Evolutionary conservation across 371 early-diverging fungal species (phyloP).

Genomic region (Blakeslea trispora): DNA sequence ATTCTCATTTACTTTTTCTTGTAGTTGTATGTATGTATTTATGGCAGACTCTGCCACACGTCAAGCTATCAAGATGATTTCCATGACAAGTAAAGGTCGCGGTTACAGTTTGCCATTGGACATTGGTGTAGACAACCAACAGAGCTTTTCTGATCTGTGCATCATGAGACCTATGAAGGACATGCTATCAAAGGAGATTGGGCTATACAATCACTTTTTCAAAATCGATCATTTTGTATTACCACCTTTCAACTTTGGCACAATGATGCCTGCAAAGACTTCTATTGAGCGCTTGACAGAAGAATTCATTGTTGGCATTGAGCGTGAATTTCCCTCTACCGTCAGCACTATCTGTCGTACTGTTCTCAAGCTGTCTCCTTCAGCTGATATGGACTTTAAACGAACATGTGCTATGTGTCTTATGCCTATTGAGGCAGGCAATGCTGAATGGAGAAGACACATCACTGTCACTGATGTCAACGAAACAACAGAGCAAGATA

Average conservation of each 20-base stretch:
- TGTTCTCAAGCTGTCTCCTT: slow-evolving; percentile 69
- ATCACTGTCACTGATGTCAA: slow-evolving; percentile 52
- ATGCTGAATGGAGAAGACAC: slow-evolving; percentile 55
- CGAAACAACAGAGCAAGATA: slow-evolving; percentile 1
- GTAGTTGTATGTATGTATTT: slow-evolving; percentile 66
- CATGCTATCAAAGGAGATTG: slow-evolving; percentile 79
- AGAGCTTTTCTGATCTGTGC: slow-evolving; percentile 43
- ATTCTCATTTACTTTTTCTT: background rate
- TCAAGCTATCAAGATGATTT: slow-evolving; percentile 78
- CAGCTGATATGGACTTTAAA: slow-evolving; percentile 40
- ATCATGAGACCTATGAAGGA: slow-evolving; percentile 85
- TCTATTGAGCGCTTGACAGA: slow-evolving; percentile 78
- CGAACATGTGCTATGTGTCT: slow-evolving; percentile 58
- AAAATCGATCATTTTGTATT: slow-evolving; percentile 46
- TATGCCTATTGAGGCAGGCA: slow-evolving; percentile 57
- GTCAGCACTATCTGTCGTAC: slow-evolving; percentile 86
- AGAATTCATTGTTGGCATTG: slow-evolving; percentile 80
- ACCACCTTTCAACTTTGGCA: slow-evolving; percentile 52
- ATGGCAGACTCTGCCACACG: slow-evolving; percentile 82
- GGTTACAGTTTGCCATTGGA: slow-evolving; percentile 85
- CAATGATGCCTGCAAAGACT: slow-evolving; percentile 56
- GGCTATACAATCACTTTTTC: slow-evolving; percentile 63
- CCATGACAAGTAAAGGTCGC: slow-evolving; percentile 81
- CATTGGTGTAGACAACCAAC: slow-evolving; percentile 59
- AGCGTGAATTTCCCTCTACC: slow-evolving; percentile 85